Evolutionary conservation across 371 early-diverging fungal species (phyloP).

Genomic region (Syncephalastrum monosporum): DNA sequence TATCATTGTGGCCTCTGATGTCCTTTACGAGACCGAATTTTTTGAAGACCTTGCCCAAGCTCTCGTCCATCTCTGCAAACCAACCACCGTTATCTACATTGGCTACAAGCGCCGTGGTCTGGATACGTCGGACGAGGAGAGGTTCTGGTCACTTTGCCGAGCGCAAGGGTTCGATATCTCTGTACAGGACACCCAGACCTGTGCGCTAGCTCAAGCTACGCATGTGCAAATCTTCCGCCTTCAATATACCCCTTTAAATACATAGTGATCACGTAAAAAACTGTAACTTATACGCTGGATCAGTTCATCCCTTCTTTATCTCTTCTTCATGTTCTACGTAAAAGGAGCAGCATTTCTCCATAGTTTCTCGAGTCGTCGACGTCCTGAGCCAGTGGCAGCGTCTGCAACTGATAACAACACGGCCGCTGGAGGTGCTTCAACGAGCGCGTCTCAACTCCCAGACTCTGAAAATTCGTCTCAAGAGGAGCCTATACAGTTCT

Average conservation of each 20-base stretch:
- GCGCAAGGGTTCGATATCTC: constrained; percentile 12
- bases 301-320: no score
- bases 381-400: no score
- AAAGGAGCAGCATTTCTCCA: constrained; percentile 29
- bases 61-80: constrained; percentile 40
- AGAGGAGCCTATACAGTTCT: no score
- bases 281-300: no score
- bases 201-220: constrained; percentile 17
- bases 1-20: constrained; percentile 61
- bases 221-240: constrained; percentile 39
- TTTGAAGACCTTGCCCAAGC: constrained; percentile 50
- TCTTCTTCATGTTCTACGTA: constrained; percentile 37
- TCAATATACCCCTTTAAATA: constrained; percentile 13
- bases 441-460: no score
- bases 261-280: neutral
- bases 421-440: no score
- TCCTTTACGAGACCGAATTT: constrained; percentile 54
- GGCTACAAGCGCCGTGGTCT: constrained; percentile 60
- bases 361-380: neutral
- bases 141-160: constrained; percentile 45
- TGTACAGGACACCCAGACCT: constrained; percentile 3
- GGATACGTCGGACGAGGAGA: constrained; percentile 29
- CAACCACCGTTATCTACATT: constrained; percentile 49
- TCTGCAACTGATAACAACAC: no score
- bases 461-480: no score